Percentiles rank a stretch among this genome's conserved stretches.
These are phyloP conservation scores for Cercis canadensis DNA, from an alignment of 306 rosid genomes.

Conservation along the genomic window DNA sequence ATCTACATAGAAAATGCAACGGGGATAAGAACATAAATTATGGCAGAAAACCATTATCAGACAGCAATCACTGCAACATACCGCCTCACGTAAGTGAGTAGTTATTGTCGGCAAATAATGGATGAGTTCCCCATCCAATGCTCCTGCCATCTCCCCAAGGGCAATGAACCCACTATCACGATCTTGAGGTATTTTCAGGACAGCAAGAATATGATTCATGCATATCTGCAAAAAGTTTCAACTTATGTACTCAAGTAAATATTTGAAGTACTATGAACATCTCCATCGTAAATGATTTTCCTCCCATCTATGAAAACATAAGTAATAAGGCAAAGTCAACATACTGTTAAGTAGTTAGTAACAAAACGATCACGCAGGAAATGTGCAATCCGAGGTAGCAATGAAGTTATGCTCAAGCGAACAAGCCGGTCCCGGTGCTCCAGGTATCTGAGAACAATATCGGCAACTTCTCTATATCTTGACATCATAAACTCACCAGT, in stretches of 20 bases:
- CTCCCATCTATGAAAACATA: constrained; percentile 33
- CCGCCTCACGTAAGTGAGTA: constrained; percentile 92
- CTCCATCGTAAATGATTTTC: constrained; percentile 18
- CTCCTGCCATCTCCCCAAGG: constrained; percentile 99
- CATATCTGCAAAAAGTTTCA: constrained; percentile 81
- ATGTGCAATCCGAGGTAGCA: constrained; percentile 97
- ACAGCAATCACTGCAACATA: constrained; percentile 49
- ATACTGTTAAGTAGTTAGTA: constrained; percentile 85
- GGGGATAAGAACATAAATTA: constrained; percentile 28
- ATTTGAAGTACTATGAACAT: constrained; percentile 10
- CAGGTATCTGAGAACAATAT: constrained; percentile 90
- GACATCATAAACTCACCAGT: constrained; percentile 99
- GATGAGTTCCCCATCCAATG: constrained; percentile 91
- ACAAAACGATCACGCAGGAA: constrained; percentile 98
- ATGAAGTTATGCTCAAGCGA: constrained; percentile 94
- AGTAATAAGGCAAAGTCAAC: constrained; percentile 40
- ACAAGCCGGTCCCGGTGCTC: constrained; percentile 96
- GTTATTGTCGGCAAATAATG: constrained; percentile 88
- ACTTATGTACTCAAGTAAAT: constrained; percentile 36
- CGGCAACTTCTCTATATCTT: constrained; percentile 98
- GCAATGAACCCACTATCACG: constrained; percentile 99
- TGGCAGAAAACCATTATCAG: constrained; percentile 21
- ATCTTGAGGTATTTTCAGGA: constrained; percentile 88
- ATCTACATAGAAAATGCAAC: constrained; percentile 24
- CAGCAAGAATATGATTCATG: constrained; percentile 96